Conservation (phyloP, 2,329 filamentous ascomycete species). For the Penicillium brasilianum region DNA sequence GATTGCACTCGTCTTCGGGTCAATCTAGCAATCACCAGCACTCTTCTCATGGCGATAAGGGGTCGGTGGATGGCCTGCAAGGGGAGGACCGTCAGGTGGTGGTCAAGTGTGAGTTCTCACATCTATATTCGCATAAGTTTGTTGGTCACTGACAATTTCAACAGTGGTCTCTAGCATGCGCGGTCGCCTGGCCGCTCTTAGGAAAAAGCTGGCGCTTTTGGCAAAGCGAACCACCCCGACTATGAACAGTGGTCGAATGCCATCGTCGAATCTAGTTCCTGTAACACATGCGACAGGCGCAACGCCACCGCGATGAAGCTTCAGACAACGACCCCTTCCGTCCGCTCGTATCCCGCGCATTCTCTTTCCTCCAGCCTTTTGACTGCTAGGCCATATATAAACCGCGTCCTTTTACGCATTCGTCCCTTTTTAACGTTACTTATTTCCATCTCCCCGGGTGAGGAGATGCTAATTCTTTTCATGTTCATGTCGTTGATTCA, state of each 20-base stretch:
- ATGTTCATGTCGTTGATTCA: constrained; percentile 19
- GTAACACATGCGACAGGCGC: constrained; percentile 40
- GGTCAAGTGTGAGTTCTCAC: constrained; percentile 52
- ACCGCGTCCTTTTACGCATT: not conserved
- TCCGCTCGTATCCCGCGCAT: not conserved
- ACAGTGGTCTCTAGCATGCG: constrained; percentile 57
- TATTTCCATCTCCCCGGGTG: not conserved
- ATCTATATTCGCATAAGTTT: no score
- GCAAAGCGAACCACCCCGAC: constrained; percentile 52
- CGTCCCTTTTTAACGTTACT: not conserved
- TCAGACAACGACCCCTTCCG: not conserved
- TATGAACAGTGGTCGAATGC: constrained; percentile 36
- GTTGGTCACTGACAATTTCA: constrained; percentile 31
- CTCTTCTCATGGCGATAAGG: constrained; percentile 40
- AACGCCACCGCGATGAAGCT: constrained; percentile 41
- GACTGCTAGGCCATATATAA: not conserved
- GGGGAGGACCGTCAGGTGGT: constrained; percentile 56
- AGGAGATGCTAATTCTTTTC: constrained; percentile 22
- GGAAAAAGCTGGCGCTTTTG: constrained; percentile 56
- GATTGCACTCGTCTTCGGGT: constrained; percentile 43
- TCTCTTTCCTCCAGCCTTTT: not conserved
- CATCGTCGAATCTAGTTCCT: constrained; percentile 38
- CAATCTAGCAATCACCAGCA: constrained; percentile 29
- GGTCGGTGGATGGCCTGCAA: constrained; percentile 50
- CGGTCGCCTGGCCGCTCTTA: constrained; percentile 51